Base-by-base conservation (phyloP, 2,329 filamentous ascomycete genomes). In the Talaromyces sp. region DNA sequence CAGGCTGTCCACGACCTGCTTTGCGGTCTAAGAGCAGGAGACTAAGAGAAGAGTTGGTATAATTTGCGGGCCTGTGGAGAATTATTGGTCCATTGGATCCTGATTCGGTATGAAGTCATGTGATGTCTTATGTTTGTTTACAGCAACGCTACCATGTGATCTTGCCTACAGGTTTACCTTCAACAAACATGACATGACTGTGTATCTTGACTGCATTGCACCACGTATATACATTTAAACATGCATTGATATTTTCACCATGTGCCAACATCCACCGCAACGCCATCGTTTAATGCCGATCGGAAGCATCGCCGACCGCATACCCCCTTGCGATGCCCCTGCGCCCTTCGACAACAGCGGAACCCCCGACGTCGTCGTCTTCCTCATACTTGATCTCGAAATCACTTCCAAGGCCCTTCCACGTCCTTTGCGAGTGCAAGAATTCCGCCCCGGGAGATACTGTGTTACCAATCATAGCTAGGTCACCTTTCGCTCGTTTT, bases 391-490 rank as follows among this genome's bases (percentile, higher is more conserved):
- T 79, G 66, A 86, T 82, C 65, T 84, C 82, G 71, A 93, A 96
- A 75, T 99, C 95, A 67, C 87, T 96, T 0, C 95, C 95, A 27
- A 99, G 79, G 0, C 95, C 95, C 73, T 90, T 90, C 95, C 95
- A 99, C 3, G 92, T 96, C 64, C 95, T 82, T 72, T 93, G 87
- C 3, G 89, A 90, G 37, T 89, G 86, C 68, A 99, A 79, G 70
- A 87, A 98, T 75, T 97, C 92, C 0, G 95, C 95, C 0, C 92
- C 95, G 0, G 95, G 95, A 54, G 94, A 98, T n/a, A 90, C 83
- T 0, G 94, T 86, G 7, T 93, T 92, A 60, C 93, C 94, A 70
- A 98, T 87, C 54, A 88, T 88, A 0, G 92, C 90, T 19, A 98
- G 70, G 68, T 96, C 90, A 2, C 89, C 88, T 62, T 87, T 88